phyloP scores from a whole-genome alignment of 2,329 filamentous ascomycete genomes.

The Cladophialophora exuberans region DNA sequence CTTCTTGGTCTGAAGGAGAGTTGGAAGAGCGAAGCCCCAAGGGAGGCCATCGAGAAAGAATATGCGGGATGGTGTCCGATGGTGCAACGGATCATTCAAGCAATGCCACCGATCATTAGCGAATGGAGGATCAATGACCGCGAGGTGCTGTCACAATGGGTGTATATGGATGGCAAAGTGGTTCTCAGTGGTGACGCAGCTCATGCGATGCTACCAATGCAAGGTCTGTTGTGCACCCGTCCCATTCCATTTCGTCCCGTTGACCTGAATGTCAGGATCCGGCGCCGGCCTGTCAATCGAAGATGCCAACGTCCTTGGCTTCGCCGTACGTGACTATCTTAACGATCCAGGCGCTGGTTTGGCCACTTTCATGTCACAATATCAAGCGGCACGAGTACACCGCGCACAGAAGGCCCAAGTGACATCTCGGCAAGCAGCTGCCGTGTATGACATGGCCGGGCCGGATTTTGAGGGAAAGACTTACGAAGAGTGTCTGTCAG shows the following conservation, averaged over 20 bases:
- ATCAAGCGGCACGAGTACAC: conserved; percentile 5
- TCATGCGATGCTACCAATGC: conserved; percentile 13
- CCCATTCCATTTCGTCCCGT: neutral
- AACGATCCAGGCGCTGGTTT: neutral
- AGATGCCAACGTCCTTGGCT: conserved; percentile 8
- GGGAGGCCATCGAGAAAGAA: conserved; percentile 12
- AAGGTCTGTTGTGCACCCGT: neutral
- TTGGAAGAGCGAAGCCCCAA: conserved; percentile 10
- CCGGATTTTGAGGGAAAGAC: conserved; percentile 14
- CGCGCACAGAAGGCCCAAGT: conserved; percentile 12
- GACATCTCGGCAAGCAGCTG: conserved; percentile 10
- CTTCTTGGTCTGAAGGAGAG: conserved; percentile 12
- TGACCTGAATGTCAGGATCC: neutral
- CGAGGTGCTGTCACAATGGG: conserved; percentile 10
- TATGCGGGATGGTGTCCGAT: conserved; percentile 12
- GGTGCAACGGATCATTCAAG: conserved; percentile 7
- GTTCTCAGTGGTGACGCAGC: conserved; percentile 9
- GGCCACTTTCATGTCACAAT: neutral
- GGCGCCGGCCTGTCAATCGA: conserved; percentile 10
- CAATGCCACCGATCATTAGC: conserved; percentile 7
- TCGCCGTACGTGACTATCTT: conserved; percentile 10
- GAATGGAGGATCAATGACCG: conserved; percentile 11
- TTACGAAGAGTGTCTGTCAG: conserved; percentile 7
- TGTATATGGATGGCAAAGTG: conserved; percentile 9
- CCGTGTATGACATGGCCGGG: conserved; percentile 11